A percentile compares a stretch with the other conserved stretches of the same genome.
Conservation (phyloP, 2,329 filamentous ascomycete species). For the Colletotrichum kahawae region DNA sequence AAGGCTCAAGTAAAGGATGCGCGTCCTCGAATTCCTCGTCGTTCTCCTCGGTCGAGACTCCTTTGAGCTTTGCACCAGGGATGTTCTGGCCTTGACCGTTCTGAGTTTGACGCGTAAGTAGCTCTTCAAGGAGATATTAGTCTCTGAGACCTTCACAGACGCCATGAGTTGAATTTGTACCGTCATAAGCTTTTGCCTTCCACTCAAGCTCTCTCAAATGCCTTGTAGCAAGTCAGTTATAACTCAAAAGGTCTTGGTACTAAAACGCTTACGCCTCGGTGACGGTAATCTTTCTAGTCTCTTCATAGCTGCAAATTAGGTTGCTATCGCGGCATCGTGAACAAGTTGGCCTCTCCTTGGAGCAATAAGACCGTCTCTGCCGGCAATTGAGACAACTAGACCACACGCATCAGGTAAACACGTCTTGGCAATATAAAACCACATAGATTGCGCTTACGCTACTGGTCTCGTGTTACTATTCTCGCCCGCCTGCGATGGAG, state of each 20-base stretch:
- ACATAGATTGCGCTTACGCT: conserved; percentile 25
- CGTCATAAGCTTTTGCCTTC: conserved; percentile 15
- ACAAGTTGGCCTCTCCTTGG: conserved; percentile 40
- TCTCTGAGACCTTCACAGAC: rapidly evolving
- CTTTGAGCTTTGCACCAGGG: not conserved
- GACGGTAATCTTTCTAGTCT: conserved; percentile 37
- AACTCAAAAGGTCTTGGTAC: too few species aligned
- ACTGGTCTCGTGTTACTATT: conserved; percentile 26
- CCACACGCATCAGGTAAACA: not conserved
- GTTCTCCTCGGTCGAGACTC: conserved; percentile 25
- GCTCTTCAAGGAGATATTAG: not conserved
- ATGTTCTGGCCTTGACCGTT: not conserved
- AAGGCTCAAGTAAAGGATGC: conserved; percentile 36
- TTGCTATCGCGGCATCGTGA: conserved; percentile 35
- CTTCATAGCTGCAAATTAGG: conserved; percentile 37
- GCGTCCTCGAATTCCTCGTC: conserved; percentile 35
- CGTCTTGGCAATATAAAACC: not conserved
- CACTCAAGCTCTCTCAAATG: conserved; percentile 10
- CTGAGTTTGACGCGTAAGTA: not conserved
- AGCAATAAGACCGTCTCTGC: conserved; percentile 38
- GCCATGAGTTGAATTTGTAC: not conserved
- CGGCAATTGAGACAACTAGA: conserved; percentile 39
- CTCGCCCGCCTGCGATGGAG: not conserved
- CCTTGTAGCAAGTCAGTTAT: not conserved
- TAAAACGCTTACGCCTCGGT: conserved; percentile 33